Evolutionary conservation across 768 basidiomycete species (phyloP).

Genomic region (Epithele typhae): DNA sequence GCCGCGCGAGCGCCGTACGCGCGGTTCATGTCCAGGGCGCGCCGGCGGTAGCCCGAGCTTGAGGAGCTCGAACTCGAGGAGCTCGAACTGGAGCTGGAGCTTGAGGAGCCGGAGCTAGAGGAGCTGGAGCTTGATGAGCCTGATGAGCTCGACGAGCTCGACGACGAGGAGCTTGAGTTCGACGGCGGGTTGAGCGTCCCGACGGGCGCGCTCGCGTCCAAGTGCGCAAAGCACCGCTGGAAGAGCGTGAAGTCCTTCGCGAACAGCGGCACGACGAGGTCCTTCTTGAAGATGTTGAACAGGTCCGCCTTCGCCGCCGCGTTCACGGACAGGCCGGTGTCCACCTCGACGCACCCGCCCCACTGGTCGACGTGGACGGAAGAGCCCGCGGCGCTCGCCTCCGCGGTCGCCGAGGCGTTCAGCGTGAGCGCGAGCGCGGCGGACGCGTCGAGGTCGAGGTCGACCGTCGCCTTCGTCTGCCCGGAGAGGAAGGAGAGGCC

Average conservation of each 20-base stretch:
- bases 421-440: conserved; percentile 25
- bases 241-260: conserved; percentile 20
- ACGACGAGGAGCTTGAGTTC: conserved; percentile 66
- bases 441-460: conserved; percentile 33
- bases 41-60: conserved; percentile 52
- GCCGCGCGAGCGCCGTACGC: no score
- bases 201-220: conserved; percentile 52
- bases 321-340: conserved; percentile 14
- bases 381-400: conserved; percentile 4
- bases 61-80: conserved; percentile 86
- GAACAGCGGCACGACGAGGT: conserved; percentile 13
- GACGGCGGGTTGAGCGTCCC: conserved; percentile 64
- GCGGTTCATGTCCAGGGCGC: no score
- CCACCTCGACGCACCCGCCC: conserved; percentile 18
- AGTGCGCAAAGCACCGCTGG: conserved; percentile 18
- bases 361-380: background rate
- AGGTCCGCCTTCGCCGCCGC: conserved; percentile 19
- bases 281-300: conserved; percentile 18
- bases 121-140: conserved; percentile 58
- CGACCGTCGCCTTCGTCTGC: conserved; percentile 34
- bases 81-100: conserved; percentile 85
- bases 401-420: conserved; percentile 2
- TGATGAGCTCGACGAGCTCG: conserved; percentile 54
- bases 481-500: conserved; percentile 38
- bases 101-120: conserved; percentile 58